Conservation (phyloP, 2,329 filamentous ascomycete species). For the Xylariales sp. region DNA sequence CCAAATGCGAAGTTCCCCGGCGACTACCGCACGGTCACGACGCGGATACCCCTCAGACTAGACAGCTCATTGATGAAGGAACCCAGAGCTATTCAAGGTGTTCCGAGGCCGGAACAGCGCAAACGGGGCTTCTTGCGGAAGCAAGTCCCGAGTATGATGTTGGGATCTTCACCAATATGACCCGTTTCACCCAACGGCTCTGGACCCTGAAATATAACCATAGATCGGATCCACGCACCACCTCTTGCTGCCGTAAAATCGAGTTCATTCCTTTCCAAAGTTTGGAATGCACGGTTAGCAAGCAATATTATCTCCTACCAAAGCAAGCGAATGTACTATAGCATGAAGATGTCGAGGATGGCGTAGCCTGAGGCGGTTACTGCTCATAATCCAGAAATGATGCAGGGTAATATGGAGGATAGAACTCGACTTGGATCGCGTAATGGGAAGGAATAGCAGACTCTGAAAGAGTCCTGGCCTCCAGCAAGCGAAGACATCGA, state of each 20-base stretch:
- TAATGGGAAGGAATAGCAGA: background rate
- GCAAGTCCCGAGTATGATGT: conserved; percentile 43
- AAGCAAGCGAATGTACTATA: conserved; percentile 16
- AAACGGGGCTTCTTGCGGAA: conserved; percentile 48
- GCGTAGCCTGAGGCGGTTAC: background rate
- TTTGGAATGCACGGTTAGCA: conserved; percentile 16
- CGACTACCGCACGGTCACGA: conserved; percentile 57
- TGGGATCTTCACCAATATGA: conserved; percentile 20
- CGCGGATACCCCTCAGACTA: conserved; percentile 72
- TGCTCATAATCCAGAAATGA: too few relatives aligned
- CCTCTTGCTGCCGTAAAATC: too few relatives aligned
- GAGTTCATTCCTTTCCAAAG: background rate
- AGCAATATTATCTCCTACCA: background rate
- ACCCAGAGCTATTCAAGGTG: conserved; percentile 81
- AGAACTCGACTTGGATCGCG: background rate
- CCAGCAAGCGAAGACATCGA: background rate
- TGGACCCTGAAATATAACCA: background rate
- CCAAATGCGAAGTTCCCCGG: conserved; percentile 58
- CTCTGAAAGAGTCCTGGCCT: background rate
- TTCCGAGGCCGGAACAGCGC: conserved; percentile 59
- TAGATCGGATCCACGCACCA: background rate
- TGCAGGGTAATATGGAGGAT: background rate
- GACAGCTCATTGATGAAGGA: conserved; percentile 88
- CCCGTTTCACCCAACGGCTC: conserved; percentile 18
- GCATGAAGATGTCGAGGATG: conserved; percentile 7